Base-by-base conservation (phyloP, 495 filamentous ascomycete species). In the Aspergillus carlsbadensis region DNA sequence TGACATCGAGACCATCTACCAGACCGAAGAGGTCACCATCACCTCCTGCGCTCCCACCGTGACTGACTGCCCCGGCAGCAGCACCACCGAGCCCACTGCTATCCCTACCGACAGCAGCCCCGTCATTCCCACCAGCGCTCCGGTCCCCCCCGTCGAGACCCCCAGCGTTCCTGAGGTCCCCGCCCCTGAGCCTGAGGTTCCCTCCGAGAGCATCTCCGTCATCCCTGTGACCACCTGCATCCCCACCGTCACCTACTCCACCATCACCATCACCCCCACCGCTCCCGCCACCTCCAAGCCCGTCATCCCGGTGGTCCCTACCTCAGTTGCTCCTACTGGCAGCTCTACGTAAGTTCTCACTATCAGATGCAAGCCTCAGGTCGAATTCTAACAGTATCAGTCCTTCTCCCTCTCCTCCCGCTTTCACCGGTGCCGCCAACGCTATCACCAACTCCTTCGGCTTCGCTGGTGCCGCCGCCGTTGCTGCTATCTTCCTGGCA, bases 31-130 rank as follows among this genome's bases (percentile, higher is more conserved):
- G 58, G 74, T 79, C 55, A 81, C 79, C 64, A 71, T 84, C 74
- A 85, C 77, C 65, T 83, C 78, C 24, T 89, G 86, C 70, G 78
- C 73, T 56, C 68, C 84, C 29, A 75, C 72, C 39, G 81, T 87
- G 58, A 84, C 80, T 55, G 67, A 83, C 77, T 87, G 81, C 75
- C 80, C 78, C 58, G 78, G 65, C 34, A 61, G 56, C 49, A 60
- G 52, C 56, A 61, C 60, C 48, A 59, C 60, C 45, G 48, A 51
- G 43, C 60, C 56, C 52, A 57, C 58, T 58, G 60, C 54, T 59
- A 47, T 56, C 33, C 37, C 59, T 29, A 51, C 56, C 45, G 46
- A 49, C 58, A 57, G 39, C 42, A 34, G 31, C 31, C 51, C 52
- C 20, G 52, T 56, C 36, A 20, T 36, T 24, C 49, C 49, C 52